These are phyloP conservation scores for Didymella glomerata DNA, from an alignment of 2,329 filamentous ascomycete species.

Conservation along the genomic window DNA sequence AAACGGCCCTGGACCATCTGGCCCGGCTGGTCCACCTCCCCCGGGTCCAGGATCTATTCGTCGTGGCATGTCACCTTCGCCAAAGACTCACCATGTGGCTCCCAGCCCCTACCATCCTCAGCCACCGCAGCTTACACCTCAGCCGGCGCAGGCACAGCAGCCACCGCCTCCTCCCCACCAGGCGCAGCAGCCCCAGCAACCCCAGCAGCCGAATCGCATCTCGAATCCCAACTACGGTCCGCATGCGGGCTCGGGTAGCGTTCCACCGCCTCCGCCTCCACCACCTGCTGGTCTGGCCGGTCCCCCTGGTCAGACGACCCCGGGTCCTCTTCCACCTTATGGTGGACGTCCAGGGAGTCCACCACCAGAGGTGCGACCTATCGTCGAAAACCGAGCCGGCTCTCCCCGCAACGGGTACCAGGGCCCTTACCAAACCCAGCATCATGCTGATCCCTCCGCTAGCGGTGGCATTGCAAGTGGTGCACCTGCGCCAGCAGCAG, in stretches of 20 bases:
- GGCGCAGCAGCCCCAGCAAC: slow-evolving; percentile 37
- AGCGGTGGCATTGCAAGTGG: slow-evolving; percentile 72
- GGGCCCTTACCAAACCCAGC: slow-evolving; percentile 72
- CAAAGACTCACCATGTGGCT: slow-evolving; percentile 64
- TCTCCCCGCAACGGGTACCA: slow-evolving; percentile 91
- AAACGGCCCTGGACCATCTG: slow-evolving; percentile 54
- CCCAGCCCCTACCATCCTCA: slow-evolving; percentile 60
- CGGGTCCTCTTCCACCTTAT: slow-evolving; percentile 69
- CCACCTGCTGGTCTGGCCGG: slow-evolving; percentile 61
- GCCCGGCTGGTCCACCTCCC: slow-evolving; percentile 52
- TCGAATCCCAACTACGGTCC: slow-evolving; percentile 59
- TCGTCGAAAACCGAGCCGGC: slow-evolving; percentile 85
- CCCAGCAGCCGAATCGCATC: slow-evolving; percentile 56
- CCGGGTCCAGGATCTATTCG: slow-evolving; percentile 53
- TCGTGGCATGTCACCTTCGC: slow-evolving; percentile 65
- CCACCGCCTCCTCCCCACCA: slow-evolving; percentile 48
- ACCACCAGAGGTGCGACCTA: slow-evolving; percentile 80
- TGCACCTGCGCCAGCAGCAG: slow-evolving; percentile 71
- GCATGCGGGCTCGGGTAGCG: slow-evolving; percentile 49
- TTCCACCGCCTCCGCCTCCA: slow-evolving; percentile 67
- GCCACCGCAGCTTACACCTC: slow-evolving; percentile 59
- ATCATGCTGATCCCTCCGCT: slow-evolving; percentile 71
- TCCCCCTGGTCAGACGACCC: slow-evolving; percentile 60
- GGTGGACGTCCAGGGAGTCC: slow-evolving; percentile 78
- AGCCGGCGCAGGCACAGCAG: slow-evolving; percentile 59